Evolutionary conservation across 306 rosid species (phyloP).

Genomic region (Fragaria ananassa): DNA sequence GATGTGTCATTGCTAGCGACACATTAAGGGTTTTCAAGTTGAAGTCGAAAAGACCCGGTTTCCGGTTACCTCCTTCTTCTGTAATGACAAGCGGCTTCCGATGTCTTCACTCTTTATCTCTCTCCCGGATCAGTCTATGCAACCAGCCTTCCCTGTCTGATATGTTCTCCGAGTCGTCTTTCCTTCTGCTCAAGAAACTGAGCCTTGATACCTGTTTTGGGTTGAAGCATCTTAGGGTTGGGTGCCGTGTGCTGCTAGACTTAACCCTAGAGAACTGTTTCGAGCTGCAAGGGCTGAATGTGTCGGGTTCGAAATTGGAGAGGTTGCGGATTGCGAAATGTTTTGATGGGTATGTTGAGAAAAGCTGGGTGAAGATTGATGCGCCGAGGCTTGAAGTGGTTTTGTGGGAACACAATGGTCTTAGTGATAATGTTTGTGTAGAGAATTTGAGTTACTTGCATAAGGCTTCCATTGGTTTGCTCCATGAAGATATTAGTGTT

Average conservation of each 20-base stretch:
- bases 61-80: constrained; percentile 68
- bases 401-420: constrained; percentile 52
- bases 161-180: constrained; percentile 50
- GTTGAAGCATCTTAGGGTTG: constrained; percentile 44
- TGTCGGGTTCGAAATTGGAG: constrained; percentile 40
- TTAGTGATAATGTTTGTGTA: constrained; percentile 36
- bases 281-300: constrained; percentile 48
- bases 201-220: constrained; percentile 50
- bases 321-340: constrained; percentile 42
- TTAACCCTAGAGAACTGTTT: constrained; percentile 50
- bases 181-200: constrained; percentile 51
- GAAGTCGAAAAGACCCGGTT: constrained; percentile 48
- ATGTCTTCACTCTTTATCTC: constrained; percentile 44
- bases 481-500: constrained; percentile 29
- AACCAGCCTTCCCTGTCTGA: constrained; percentile 52
- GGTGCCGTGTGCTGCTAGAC: constrained; percentile 45
- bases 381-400: constrained; percentile 44
- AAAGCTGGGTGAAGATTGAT: constrained; percentile 49
- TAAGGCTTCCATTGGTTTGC: constrained; percentile 49
- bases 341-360: constrained; percentile 40
- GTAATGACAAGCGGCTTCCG: constrained; percentile 52
- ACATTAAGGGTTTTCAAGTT: constrained; percentile 43
- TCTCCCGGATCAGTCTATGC: constrained; percentile 37
- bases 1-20: constrained; percentile 51
- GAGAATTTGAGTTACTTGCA: constrained; percentile 35